Evolutionary conservation across 2,329 filamentous ascomycete genomes (phyloP).

Genomic region (Plenodomus tracheiphilus): DNA sequence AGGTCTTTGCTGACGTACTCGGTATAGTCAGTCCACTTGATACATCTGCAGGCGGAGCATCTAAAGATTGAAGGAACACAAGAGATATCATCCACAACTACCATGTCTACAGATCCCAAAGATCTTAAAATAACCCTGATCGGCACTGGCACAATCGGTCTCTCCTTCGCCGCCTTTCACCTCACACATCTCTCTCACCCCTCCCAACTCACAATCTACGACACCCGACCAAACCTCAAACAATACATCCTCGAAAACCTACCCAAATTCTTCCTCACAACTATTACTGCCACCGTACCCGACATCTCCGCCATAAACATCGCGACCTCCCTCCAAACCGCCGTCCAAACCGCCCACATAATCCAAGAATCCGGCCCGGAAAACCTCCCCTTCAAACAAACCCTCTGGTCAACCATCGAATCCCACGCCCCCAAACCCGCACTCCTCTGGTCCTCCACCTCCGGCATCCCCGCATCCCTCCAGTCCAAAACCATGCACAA

Average conservation of each 20-base stretch:
- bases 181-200: constrained; percentile 48
- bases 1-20: too few relatives aligned
- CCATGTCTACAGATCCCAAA: not conserved
- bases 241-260: constrained; percentile 50
- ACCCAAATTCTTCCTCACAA: constrained; percentile 45
- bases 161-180: constrained; percentile 60
- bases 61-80: too few relatives aligned
- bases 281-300: not conserved
- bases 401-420: constrained; percentile 57
- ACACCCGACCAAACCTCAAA: constrained; percentile 54
- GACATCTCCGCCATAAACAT: constrained; percentile 40
- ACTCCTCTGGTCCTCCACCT: constrained; percentile 62
- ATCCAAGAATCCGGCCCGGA: constrained; percentile 65
- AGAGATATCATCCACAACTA: not conserved
- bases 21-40: too few relatives aligned
- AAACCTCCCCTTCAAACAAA: constrained; percentile 54
- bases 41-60: too few relatives aligned
- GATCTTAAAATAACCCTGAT: constrained; percentile 46
- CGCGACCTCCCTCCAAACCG: constrained; percentile 41
- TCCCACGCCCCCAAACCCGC: constrained; percentile 48
- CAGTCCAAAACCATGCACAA: constrained; percentile 52
- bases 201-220: constrained; percentile 53
- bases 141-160: constrained; percentile 56
- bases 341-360: constrained; percentile 54
- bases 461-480: constrained; percentile 58